Base-by-base conservation (phyloP, 2,329 filamentous ascomycete species). In the Pseudodiploospora longispora region DNA sequence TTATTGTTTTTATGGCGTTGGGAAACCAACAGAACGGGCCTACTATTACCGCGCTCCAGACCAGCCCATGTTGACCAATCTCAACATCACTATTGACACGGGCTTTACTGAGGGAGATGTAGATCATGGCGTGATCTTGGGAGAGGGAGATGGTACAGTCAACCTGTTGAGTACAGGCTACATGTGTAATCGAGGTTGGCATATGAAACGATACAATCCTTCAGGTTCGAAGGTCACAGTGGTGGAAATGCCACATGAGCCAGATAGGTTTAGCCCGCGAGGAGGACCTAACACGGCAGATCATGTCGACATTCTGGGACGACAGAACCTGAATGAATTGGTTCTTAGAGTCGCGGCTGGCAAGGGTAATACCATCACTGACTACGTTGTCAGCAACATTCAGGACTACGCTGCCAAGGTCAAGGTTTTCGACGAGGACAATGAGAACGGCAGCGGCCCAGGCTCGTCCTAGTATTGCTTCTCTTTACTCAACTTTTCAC, bases 111-210 rank as follows among this genome's bases (percentile, higher is more conserved):
- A 72, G 42, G 76, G 72, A 10, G 70, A 74, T 3, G 72, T 81
- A 4, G 90, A 98, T 59, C 93, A 86, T 52, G 93, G 93, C 27
- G 88, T 98, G n/a, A 75, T 95, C 31, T 84, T 96, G 74, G 91
- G 91, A 33, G 93, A 97, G 63, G 93, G 93, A 4, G 93, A 98
- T 55, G 93, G 93, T 1, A 98, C 93, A 0, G 93, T 98, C 36
- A 95, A 90, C 52, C 66, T 98, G n/a, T 68, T 98, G 8, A 94
- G 86, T 54, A 80, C 82, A 1, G 93, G 91, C 2, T 98, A 97
- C 62, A 97, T 98, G 93, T 98, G 93, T 63, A 85, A 88, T 54
- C 88, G 84, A 56, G 93, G 93, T 3, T 98, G 93, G 93, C 82
- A 83, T 46, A 85, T 96, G 64, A 89, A 88, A 64, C 78, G 93